Evolutionary conservation across 2,329 filamentous ascomycete species (phyloP).

Genomic region (Aspergillus carbonarius): DNA sequence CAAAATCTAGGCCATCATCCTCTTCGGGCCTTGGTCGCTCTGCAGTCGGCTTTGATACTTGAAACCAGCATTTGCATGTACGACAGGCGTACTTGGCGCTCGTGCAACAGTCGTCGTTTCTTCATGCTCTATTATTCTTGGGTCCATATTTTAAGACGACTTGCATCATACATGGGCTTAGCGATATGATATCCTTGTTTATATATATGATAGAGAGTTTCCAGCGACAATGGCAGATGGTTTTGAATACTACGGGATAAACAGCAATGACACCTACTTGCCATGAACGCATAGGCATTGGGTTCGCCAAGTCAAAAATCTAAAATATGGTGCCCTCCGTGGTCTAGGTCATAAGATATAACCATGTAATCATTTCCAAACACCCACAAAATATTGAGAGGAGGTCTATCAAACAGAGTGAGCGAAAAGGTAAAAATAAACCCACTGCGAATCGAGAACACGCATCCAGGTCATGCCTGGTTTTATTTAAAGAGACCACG

Average conservation of each 20-base stretch:
- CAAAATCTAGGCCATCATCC: constrained; percentile 11
- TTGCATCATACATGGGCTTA: neutral
- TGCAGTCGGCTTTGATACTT: constrained; percentile 18
- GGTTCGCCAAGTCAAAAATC: too few species aligned
- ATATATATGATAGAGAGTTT: neutral
- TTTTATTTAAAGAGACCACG: constrained; percentile 10
- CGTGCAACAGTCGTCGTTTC: neutral
- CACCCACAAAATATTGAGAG: too few species aligned
- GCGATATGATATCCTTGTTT: constrained; percentile 5
- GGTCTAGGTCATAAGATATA: too few species aligned
- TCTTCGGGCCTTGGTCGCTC: constrained; percentile 10
- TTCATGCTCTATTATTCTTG: neutral
- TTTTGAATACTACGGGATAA: too few species aligned
- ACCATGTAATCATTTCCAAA: too few species aligned
- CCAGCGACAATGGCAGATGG: too few species aligned
- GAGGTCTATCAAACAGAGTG: too few species aligned
- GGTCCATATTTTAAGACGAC: neutral
- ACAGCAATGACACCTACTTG: neutral
- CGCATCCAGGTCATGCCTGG: too few species aligned
- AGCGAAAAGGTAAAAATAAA: neutral
- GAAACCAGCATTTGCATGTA: neutral
- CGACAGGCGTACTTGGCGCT: neutral
- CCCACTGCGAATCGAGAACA: neutral
- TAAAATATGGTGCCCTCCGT: too few species aligned
- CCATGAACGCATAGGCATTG: neutral